phyloP scores from a whole-genome alignment of 129 eudicot species.

The Glebionis coronaria region DNA sequence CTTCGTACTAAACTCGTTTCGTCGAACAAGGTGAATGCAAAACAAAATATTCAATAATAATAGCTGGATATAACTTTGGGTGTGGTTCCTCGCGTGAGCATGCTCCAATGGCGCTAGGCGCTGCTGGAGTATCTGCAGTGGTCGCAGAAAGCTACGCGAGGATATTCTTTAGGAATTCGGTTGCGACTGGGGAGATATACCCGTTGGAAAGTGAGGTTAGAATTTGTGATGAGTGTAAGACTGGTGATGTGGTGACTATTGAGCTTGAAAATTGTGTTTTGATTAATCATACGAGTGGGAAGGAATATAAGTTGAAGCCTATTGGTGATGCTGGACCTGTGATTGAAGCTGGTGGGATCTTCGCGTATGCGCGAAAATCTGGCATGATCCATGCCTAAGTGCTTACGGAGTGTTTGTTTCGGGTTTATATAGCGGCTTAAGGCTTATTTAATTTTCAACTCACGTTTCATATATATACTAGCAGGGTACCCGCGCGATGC shows the following conservation, averaged over 20 bases:
- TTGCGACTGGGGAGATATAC: too few relatives aligned
- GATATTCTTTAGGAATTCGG: constrained; percentile 90
- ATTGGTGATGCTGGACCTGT: constrained; percentile 99
- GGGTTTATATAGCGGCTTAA: too few relatives aligned
- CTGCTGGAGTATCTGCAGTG: constrained; percentile 79
- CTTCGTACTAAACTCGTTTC: constrained; percentile 61
- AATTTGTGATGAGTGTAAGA: too few relatives aligned
- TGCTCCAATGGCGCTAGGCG: constrained; percentile 95
- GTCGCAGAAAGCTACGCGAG: constrained; percentile 96
- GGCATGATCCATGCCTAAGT: constrained; percentile 88
- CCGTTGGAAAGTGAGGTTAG: too few relatives aligned
- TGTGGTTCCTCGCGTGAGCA: constrained; percentile 97
- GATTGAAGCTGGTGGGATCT: constrained; percentile 95
- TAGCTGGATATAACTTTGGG: constrained; percentile 88
- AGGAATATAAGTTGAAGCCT: constrained; percentile 78
- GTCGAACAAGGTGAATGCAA: constrained; percentile 40
- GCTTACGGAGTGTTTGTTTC: too few relatives aligned
- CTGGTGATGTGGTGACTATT: constrained; percentile 81
- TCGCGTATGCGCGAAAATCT: constrained; percentile 81
- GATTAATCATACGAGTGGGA: constrained; percentile 89
- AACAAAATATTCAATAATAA: constrained; percentile 64
- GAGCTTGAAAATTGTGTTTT: constrained; percentile 59
- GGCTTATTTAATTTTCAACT: too few relatives aligned
- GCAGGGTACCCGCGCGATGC: too few relatives aligned
- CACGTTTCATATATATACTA: too few relatives aligned